Conservation (phyloP, 1,284 basidiomycete genomes). For the Hemileia vastatrix region DNA sequence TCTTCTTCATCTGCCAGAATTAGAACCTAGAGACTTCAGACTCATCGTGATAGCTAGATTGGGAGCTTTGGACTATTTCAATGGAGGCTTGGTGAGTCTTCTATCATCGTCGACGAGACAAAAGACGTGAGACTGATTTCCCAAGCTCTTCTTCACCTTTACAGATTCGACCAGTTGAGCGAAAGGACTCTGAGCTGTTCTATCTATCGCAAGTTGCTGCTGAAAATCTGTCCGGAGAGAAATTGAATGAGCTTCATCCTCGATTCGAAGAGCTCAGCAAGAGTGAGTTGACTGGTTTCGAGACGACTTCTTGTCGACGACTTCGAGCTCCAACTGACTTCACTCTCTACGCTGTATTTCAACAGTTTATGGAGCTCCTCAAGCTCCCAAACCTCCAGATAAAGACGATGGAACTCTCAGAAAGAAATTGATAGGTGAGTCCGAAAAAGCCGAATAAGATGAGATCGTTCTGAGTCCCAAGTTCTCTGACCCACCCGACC, state of each 20-base stretch:
- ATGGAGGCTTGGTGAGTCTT: constrained; percentile 57
- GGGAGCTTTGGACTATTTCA: constrained; percentile 55
- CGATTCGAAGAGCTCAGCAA: too few relatives aligned
- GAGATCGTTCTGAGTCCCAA: background rate
- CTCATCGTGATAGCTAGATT: constrained; percentile 64
- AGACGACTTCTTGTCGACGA: too few relatives aligned
- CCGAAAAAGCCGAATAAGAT: background rate
- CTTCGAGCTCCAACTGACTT: too few relatives aligned
- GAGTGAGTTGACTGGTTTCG: too few relatives aligned
- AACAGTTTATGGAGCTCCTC: background rate
- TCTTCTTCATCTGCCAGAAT: too few relatives aligned
- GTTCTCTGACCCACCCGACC: background rate
- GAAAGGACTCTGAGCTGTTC: constrained; percentile 74
- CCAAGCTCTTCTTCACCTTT: background rate
- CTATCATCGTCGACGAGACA: too few relatives aligned
- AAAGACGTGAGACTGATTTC: too few relatives aligned
- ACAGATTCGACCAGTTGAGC: constrained; percentile 61
- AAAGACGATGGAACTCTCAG: constrained; percentile 1
- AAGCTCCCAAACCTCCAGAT: background rate
- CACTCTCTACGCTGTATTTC: background rate
- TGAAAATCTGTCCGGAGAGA: too few relatives aligned
- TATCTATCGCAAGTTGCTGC: constrained; percentile 61
- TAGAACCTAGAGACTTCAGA: too few relatives aligned
- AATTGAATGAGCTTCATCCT: too few relatives aligned
- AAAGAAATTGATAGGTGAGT: constrained; percentile 11